phyloP scores from a whole-genome alignment of 2,329 filamentous ascomycete species.

The Penicillium expansum region DNA sequence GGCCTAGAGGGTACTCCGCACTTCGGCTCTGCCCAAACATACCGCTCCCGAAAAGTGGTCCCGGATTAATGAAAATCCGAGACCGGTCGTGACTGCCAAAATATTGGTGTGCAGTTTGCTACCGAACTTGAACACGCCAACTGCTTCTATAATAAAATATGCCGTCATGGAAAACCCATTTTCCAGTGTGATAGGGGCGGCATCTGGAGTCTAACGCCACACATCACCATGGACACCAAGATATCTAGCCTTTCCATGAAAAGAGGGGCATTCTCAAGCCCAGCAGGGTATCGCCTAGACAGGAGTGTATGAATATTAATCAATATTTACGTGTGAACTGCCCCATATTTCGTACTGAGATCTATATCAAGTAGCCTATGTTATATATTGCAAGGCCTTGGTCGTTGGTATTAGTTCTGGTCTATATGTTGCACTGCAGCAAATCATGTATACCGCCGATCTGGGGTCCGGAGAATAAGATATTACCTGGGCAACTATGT shows the following conservation, averaged over 20 bases:
- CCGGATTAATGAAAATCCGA: neutral
- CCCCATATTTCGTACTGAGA: neutral
- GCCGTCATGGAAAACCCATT: too few relatives aligned
- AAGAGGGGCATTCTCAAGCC: neutral
- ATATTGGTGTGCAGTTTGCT: neutral
- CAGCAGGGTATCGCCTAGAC: neutral
- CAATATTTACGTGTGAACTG: neutral
- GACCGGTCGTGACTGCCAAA: neutral
- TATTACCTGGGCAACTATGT: neutral
- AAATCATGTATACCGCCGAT: neutral
- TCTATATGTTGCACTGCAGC: neutral
- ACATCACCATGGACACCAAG: neutral
- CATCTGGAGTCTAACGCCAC: neutral
- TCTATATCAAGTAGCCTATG: neutral
- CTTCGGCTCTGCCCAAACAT: neutral
- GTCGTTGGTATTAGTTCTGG: too few relatives aligned
- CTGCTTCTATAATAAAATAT: neutral
- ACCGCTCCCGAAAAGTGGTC: neutral
- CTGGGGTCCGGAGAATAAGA: too few relatives aligned
- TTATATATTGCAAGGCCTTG: neutral
- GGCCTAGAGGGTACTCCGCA: conserved; percentile 4
- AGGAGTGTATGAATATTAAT: neutral
- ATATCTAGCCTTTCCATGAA: neutral
- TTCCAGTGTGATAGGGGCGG: neutral
- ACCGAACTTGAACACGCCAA: neutral